Conservation (phyloP, 441 rosid species). For the Erysimum cheiri region DNA sequence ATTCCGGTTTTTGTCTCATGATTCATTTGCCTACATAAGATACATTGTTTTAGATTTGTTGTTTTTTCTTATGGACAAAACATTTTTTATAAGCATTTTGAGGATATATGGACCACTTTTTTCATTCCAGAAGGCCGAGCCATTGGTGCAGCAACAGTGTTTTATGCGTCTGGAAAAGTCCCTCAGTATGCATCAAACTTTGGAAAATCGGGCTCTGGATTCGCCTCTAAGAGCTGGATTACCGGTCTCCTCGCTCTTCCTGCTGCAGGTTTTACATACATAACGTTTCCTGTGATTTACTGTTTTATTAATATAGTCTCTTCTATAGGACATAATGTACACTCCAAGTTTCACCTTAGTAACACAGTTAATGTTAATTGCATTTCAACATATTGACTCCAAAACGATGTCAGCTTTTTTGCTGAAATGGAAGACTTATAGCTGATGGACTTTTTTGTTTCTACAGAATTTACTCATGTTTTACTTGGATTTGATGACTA, state of each 20-base stretch:
- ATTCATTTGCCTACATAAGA: background rate
- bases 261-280: conserved; percentile 61
- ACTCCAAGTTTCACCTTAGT: background rate
- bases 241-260: conserved; percentile 77
- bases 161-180: conserved; percentile 59
- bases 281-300: background rate
- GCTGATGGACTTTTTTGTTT: background rate
- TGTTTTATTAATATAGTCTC: background rate
- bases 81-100: background rate
- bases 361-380: background rate
- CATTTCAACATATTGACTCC: background rate
- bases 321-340: background rate
- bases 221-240: conserved; percentile 65
- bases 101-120: background rate
- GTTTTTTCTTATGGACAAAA: background rate
- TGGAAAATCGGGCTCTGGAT: conserved; percentile 55
- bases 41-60: background rate
- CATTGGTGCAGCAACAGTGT: conserved; percentile 72
- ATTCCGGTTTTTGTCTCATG: background rate
- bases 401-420: background rate
- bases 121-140: conserved; percentile 68
- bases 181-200: conserved; percentile 60
- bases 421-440: background rate
- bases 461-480: too few species aligned
- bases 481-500: conserved; percentile 1